These are phyloP conservation scores for Pisolithus microcarpus DNA, from an alignment of 768 basidiomycete species.

Conservation along the genomic window DNA sequence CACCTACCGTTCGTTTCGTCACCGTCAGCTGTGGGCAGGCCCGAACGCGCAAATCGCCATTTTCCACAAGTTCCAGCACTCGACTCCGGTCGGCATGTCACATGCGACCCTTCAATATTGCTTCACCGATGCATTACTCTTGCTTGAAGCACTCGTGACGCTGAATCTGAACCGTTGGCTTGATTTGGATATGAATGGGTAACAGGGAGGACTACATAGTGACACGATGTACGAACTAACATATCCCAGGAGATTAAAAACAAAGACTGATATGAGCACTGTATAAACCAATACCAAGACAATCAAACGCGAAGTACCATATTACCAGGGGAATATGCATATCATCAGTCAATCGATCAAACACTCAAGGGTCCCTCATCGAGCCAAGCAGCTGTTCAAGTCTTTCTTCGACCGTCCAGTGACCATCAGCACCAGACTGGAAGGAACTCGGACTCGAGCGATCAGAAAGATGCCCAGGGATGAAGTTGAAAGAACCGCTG, in stretches of 20 bases:
- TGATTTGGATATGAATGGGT: constrained; percentile 36
- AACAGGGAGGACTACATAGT: constrained; percentile 13
- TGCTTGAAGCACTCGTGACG: constrained; percentile 58
- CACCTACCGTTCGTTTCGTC: background rate
- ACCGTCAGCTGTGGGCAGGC: constrained; percentile 39
- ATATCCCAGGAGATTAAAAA: constrained; percentile 25
- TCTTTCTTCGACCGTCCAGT: constrained; percentile 71
- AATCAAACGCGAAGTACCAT: constrained; percentile 10
- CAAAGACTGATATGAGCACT: constrained; percentile 14
- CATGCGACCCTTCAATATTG: constrained; percentile 58
- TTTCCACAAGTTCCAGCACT: constrained; percentile 47
- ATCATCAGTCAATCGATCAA: constrained; percentile 18
- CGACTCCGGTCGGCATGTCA: constrained; percentile 55
- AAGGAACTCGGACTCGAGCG: constrained; percentile 58
- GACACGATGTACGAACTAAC: constrained; percentile 8
- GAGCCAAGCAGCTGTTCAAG: constrained; percentile 62
- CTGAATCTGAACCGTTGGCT: constrained; percentile 72
- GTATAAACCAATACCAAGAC: constrained; percentile 11
- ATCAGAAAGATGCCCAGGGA: constrained; percentile 36
- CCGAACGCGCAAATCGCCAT: constrained; percentile 45
- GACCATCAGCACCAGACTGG: constrained; percentile 52
- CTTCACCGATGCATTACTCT: constrained; percentile 52
- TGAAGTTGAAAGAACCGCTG: constrained; percentile 76
- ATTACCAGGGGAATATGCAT: constrained; percentile 7
- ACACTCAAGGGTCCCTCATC: constrained; percentile 25